Base-by-base conservation (phyloP, 1,284 basidiomycete genomes). In the Garcileccinum viscosum region DNA sequence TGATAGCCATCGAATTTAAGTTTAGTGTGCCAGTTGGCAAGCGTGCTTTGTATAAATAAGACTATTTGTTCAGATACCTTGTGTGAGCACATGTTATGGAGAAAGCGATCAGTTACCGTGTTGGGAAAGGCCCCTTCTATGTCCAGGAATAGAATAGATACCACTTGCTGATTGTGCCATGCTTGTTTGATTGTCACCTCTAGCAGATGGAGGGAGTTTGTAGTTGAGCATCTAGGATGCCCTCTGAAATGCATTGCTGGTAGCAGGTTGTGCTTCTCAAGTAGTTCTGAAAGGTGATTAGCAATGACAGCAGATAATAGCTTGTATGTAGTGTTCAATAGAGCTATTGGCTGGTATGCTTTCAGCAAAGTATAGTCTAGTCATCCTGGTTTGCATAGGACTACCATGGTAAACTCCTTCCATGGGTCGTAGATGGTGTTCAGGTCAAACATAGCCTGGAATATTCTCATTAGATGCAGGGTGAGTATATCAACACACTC, bases 391-490 rank as follows among this genome's bases (percentile, higher is more conserved):
- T 65, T 65, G 9, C 30, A 11, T 3, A 64, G 24, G 3, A 64
- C 33, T 2, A 64, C 63, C 14, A 27, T 64, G 1, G 37, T 58
- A 37, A 64, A 64, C 5, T 64, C 35, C 17, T 17, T 30, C 63
- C 38, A 65, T 3, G 53, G 2, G 4, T 27, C 24, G 12, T 27
- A 30, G n/a, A 47, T 33, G 5, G 33, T 59, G 70, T 69, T 82
- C 82, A 85, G 70, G 80, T 80, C 5, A 22, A 59, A 17, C 8
- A 17, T 17, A 12, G 56, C 27, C 3, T n/a, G 5, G 32, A 35
- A 59, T 7, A 59, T 22, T 5, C 19, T 7, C 6, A 35, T 14
- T 4, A 59, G 56, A 19, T 35, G 33, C 35, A 33, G 56, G 56
- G 7, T 5, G 8, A 35, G 32, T 4, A 14, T 32, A 8, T 59